Base-by-base conservation (phyloP, 1,284 basidiomycete genomes). In the Malassezia furfur region DNA sequence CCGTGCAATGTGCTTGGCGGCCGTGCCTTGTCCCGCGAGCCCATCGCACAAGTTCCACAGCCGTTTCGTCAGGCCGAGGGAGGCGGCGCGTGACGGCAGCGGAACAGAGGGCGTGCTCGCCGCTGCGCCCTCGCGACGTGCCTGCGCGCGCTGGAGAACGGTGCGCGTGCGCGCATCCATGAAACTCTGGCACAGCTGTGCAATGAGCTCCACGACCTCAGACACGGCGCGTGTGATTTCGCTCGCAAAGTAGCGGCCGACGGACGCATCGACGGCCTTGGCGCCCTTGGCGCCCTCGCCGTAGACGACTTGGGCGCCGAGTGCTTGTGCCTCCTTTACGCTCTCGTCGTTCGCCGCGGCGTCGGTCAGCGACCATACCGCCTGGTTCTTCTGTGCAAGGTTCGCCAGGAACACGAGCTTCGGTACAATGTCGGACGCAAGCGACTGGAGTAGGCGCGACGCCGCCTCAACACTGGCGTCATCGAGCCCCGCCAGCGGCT, bases 381-480 rank as follows among this genome's bases (percentile, higher is more conserved):
- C 19, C n/a, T 61, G 55, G 41, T 64, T 55, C 57, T 67, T 69
- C 52, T 57, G 60, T 0, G 67, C 64, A 7, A 66, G 61, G 45
- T 67, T 66, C 40, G 66, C 62, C 25, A 69, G 54, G 34, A 69
- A 69, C 32, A 61, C 62, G 28, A 69, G 60, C 47, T 67, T 67
- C 14, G 67, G 67, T 14, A 67, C 57, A 7, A 60, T 43, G 12
- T 69, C 67, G 12, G 57, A 58, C 25, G 63, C 62, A 2, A 69
- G 52, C 3, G 65, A 58, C 32, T 62, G 52, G 37, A 69, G 61
- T 37, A 67, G 62, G 1, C 53, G 50, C 17, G 63, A 54, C 5
- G 67, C 67, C 0, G 67, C 62, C 21, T 62, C 49, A 15, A 69
- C 55, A 6, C 64, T 66, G n/a, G 52, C 52, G 11, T 50, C 54